Conservation (phyloP, 257 asterid species). For the Solanum ossicruentum region DNA sequence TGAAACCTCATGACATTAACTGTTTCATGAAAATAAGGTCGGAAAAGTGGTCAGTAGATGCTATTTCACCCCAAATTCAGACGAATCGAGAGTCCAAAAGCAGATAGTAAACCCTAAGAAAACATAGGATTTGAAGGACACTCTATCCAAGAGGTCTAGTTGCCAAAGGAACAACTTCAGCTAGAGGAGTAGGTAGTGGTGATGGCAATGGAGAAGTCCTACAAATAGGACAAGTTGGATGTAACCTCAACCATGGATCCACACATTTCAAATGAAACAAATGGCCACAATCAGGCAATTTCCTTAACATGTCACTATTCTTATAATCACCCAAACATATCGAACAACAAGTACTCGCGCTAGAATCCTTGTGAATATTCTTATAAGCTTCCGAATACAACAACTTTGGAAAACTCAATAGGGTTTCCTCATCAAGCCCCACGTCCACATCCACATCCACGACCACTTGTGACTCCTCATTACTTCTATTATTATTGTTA, state of each 20-base stretch:
- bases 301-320: slow-evolving; percentile 37
- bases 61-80: background rate
- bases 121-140: background rate
- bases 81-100: background rate
- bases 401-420: slow-evolving; percentile 49
- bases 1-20: background rate
- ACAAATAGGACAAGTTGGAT: slow-evolving; percentile 91
- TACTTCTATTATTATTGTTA: background rate
- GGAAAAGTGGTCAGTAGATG: background rate
- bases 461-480: background rate
- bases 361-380: slow-evolving; percentile 32
- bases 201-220: slow-evolving; percentile 81
- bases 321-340: slow-evolving; percentile 76
- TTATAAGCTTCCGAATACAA: slow-evolving; percentile 51
- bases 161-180: slow-evolving; percentile 71
- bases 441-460: slow-evolving; percentile 30
- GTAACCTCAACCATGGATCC: slow-evolving; percentile 77
- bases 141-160: slow-evolving; percentile 37
- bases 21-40: fast-evolving
- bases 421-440: slow-evolving; percentile 71
- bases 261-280: slow-evolving; percentile 70
- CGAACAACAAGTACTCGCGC: slow-evolving; percentile 52
- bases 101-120: fast-evolving
- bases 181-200: slow-evolving; percentile 68
- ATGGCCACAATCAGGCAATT: slow-evolving; percentile 78